Conservation (phyloP, 192 early-diverging fungal genomes). For the Umbelopsis ramanniana region DNA sequence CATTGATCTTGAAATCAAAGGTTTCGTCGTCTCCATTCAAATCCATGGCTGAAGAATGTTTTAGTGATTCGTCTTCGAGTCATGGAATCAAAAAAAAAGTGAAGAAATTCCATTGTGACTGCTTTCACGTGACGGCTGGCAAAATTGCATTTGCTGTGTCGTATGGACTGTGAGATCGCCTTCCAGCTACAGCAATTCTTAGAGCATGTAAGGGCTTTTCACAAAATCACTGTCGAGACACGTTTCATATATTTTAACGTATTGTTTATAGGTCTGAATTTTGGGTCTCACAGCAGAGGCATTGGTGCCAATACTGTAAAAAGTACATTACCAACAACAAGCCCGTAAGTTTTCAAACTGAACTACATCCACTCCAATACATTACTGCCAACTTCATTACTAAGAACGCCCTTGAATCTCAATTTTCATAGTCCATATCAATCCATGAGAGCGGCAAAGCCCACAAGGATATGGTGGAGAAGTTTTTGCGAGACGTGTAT, state of each 20-base stretch:
- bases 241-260: not conserved
- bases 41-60: constrained; percentile 3
- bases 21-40: not conserved
- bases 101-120: not conserved
- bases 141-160: too few relatives aligned
- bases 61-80: not conserved
- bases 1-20: constrained; percentile 47
- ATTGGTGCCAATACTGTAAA: constrained; percentile 86
- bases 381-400: not conserved
- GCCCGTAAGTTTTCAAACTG: constrained; percentile 54
- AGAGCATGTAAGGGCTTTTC: too few relatives aligned
- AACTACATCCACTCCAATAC: not conserved
- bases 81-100: not conserved
- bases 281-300: constrained; percentile 78
- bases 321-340: constrained; percentile 85
- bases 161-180: too few relatives aligned
- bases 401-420: not conserved
- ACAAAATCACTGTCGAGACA: not conserved
- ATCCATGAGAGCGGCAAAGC: constrained; percentile 79
- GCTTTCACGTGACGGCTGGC: not conserved
- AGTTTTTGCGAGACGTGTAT: constrained; percentile 70
- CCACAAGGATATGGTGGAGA: constrained; percentile 85
- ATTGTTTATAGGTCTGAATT: constrained; percentile 48
- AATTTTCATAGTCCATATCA: constrained; percentile 53
- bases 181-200: too few relatives aligned